Base-by-base conservation (phyloP, 345 rosid genomes). In the Nephelium lappaceum region DNA sequence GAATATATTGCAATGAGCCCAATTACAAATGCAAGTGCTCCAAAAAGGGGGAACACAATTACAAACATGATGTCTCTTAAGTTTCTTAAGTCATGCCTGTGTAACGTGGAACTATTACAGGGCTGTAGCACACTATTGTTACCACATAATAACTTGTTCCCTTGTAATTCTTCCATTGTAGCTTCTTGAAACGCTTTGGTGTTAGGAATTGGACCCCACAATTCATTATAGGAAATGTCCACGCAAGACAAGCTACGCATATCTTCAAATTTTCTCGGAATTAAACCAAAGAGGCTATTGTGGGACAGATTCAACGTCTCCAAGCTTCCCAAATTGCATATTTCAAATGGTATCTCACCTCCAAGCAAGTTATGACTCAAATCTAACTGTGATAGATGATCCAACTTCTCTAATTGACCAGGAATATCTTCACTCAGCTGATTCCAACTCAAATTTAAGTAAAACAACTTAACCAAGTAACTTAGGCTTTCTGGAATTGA, bases 191-290 rank as follows among this genome's bases (percentile, higher is more conserved):
- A 85, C 0, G 73, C 67, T 5, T 71, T 71, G 75, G 9, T 80
- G n/a, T 77, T 75, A 51, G 86, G 86, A 60, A 80, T n/a, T 24
- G 79, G 77, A 12, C 84, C 86, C 21, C 69, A 73, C 12, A 83
- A 74, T 12, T 70, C 36, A 47, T 85, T 85, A 42, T 83, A 9
- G n/a, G 87, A 85, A n/a, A 82, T 24, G 43, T 85, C 60, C 27
- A 78, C 47, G 16, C 43, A 38, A 14, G 73, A 3, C 81, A 83
- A 69, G 45, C 81, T 49, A 45, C 25, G 41, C 86, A 85, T 51
- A n/a, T 77, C 25, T 19, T 25, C 5, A 42, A 83, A 53, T 24
- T 76, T 14, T 6, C 7, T 10, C 3, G 88, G 88, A 66, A 85
- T 74, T 27, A 79, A 27, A 45, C 83, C 80, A 6, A 23, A 69